Evolutionary conservation across 2,329 filamentous ascomycete genomes (phyloP), one percentile per base, ranked within the genome.

Genomic region (Stromatinia cepivora): DNA sequence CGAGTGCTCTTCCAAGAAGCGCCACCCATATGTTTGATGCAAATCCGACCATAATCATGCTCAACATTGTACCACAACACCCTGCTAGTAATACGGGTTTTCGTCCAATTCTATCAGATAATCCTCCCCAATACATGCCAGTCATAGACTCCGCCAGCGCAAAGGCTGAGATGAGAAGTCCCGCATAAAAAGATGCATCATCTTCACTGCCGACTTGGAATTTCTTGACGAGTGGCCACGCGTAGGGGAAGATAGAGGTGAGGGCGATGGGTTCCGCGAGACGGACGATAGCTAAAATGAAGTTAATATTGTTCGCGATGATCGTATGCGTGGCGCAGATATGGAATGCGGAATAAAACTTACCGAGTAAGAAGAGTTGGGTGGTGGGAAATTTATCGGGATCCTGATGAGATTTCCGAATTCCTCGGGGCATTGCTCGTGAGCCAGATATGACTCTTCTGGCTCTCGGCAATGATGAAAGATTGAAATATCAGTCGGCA

Each of bases 171-270:
- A 97, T 93, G 79, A 97, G 88, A 73, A 95, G 83, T 64, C 94
- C 94, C 42, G 94, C 91, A 80, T 96, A 97, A 81, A 92, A 94
- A 50, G 89, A 96, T 71, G 92, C 92, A 87, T 94, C 87, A 81
- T 87, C 83, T 74, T 88, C 87, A 75, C 87, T 85, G 72, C 90
- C 91, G 74, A 94, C 85, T 53, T 92, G 77, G 80, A 93, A 93
- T 75, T 88, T 85, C 80, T 92, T 92, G 74, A 94, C 89, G 74
- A 94, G 88, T 71, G 90, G 86, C 91, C 91, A 96, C 71, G 92
- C 92, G 80, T 97, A 97, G 28, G 94, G 94, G 76, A 94, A 96
- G 80, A 97, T 95, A 77, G 92, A 95, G 1, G 93, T 97, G 73
- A 97, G 86, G 64, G 94, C 93, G 75, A 97, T 94, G 31, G 94